These are phyloP conservation scores for Alnus rubra DNA, from an alignment of 306 rosid species.

Conservation along the genomic window DNA sequence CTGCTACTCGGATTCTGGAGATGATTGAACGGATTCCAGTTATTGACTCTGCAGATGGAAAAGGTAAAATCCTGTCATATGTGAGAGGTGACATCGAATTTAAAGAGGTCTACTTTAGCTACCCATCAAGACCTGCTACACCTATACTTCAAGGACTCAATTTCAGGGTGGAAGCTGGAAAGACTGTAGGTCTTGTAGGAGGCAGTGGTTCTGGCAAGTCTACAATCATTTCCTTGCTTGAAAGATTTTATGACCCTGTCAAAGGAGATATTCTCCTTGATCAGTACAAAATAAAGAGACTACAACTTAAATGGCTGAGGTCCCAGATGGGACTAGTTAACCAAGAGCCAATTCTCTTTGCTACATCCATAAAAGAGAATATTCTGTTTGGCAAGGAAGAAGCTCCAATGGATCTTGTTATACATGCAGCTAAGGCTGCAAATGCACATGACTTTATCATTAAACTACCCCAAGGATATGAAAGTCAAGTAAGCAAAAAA, in stretches of 20 bases:
- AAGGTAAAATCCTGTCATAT: conserved; percentile 73
- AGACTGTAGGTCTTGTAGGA: conserved; percentile 76
- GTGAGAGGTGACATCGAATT: conserved; percentile 82
- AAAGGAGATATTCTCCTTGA: conserved; percentile 82
- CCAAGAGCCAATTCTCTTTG: conserved; percentile 91
- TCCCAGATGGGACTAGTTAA: conserved; percentile 82
- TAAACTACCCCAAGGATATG: conserved; percentile 77
- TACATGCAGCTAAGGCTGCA: conserved; percentile 73
- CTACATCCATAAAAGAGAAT: conserved; percentile 79
- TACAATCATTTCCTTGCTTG: conserved; percentile 72
- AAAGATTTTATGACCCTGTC: conserved; percentile 87
- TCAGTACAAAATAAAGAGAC: conserved; percentile 63
- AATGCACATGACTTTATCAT: conserved; percentile 88
- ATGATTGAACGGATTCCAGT: conserved; percentile 66
- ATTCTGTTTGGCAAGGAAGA: conserved; percentile 87
- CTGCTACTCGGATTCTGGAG: conserved; percentile 62
- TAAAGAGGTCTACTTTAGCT: conserved; percentile 57
- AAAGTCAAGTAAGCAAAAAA: conserved; percentile 70
- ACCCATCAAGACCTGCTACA: conserved; percentile 75
- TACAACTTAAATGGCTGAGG: conserved; percentile 84
- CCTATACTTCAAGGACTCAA: conserved; percentile 63
- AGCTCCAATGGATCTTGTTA: conserved; percentile 76
- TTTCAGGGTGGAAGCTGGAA: conserved; percentile 70
- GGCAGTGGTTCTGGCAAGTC: conserved; percentile 95
- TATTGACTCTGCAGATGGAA: conserved; percentile 68